phyloP scores from a whole-genome alignment of 2,329 filamentous ascomycete species.

The Rhinocladiella similis region DNA sequence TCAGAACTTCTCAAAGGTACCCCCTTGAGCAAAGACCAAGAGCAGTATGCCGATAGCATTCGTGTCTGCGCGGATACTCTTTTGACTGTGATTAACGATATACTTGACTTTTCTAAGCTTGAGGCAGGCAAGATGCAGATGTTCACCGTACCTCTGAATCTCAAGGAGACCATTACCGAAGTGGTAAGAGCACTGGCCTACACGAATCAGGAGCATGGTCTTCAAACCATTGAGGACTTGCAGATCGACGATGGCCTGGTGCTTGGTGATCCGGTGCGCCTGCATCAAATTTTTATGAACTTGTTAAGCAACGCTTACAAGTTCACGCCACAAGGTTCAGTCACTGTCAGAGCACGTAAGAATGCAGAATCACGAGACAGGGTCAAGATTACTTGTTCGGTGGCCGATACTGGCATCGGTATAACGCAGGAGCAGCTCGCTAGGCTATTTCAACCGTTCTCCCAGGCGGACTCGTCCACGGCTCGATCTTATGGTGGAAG shows the following conservation, averaged over 20 bases:
- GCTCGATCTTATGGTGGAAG: conserved; percentile 63
- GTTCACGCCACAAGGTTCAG: conserved; percentile 57
- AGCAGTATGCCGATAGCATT: conserved; percentile 42
- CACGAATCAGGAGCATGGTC: conserved; percentile 61
- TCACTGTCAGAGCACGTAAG: conserved; percentile 46
- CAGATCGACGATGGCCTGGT: conserved; percentile 66
- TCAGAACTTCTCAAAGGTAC: conserved; percentile 44
- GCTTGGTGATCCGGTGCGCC: conserved; percentile 79
- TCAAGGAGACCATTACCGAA: conserved; percentile 67
- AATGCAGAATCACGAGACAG: conserved; percentile 35
- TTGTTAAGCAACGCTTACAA: conserved; percentile 64
- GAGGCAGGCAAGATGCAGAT: conserved; percentile 60
- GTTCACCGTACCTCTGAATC: conserved; percentile 78
- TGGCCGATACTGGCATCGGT: conserved; percentile 66
- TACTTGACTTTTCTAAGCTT: conserved; percentile 52
- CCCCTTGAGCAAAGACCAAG: conserved; percentile 41
- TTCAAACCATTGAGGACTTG: conserved; percentile 65
- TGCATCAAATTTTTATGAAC: conserved; percentile 68
- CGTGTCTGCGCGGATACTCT: conserved; percentile 44
- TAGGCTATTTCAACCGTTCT: conserved; percentile 58
- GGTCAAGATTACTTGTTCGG: conserved; percentile 44
- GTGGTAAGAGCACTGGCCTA: conserved; percentile 64
- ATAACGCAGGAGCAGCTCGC: conserved; percentile 66
- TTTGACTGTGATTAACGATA: conserved; percentile 47
- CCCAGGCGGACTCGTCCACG: conserved; percentile 62